Base-by-base conservation (phyloP, 805 yeast species). In the Danielia oregonensis region DNA sequence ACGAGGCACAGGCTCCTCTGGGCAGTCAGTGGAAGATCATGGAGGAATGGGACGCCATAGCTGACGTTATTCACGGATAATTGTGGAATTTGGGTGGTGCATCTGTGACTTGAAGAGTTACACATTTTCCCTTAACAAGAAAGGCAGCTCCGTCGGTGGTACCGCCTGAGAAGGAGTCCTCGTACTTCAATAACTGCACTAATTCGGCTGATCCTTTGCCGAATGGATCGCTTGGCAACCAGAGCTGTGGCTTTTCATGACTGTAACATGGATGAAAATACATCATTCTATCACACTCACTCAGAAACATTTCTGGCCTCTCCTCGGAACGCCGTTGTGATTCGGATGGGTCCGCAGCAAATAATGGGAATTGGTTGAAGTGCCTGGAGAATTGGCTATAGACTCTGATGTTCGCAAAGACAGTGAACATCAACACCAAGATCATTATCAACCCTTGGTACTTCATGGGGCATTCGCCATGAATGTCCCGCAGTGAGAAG, bases 331-430 rank as follows among this genome's bases (percentile, higher is more conserved):
- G 22, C 22, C 9, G 9, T 7, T 8, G 11, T 9, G 11, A 11
- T 14, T 26, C 29, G 10, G 15, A 11, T 6, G 15, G n/a, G 17
- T 14, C 17, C 11, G 6, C 14, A 6, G 6, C 10, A 11, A 14
- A 11, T 19, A 19, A 19, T 9, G 22, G 22, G 22, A 32, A 26
- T 29, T 28, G 53, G 4, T 52, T 31, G 33, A 64, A 60, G 41
- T 61, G 57, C 32, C 48, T 52, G 7, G 36, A 36, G 35, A 54
- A 79, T 27, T 70, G 53, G 25, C 52, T 57, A 31, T 73, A 70
- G 7, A 84, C 63, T 5, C 71, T 65, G 26, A 67, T 52, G 43
- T 88, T 88, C 1, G 71, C 74, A 22, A 75, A 67, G 4, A 79
- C 58, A 0, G 95, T 86, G 2, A 59, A 42, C 2, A 75, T 41